Conservation (phyloP, 1,284 basidiomycete genomes). For the Phellinidium pouzarii region DNA sequence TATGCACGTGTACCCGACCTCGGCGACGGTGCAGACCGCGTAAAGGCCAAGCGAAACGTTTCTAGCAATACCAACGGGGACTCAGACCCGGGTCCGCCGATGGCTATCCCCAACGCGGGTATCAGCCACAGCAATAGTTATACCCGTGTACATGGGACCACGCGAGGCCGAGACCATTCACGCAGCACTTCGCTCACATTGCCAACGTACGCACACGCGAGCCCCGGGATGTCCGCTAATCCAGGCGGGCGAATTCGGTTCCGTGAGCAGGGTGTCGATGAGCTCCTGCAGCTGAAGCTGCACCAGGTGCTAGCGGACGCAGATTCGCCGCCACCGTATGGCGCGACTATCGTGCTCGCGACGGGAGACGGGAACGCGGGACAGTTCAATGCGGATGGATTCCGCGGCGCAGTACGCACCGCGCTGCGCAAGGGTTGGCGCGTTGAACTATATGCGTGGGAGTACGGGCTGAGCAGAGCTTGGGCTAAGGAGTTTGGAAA, state of each 20-base stretch:
- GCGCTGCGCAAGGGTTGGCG: slow-evolving; percentile 82
- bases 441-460: slow-evolving; percentile 84
- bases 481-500: slow-evolving; percentile 65
- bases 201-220: slow-evolving; percentile 3
- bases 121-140: not conserved
- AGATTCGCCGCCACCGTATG: slow-evolving; percentile 50
- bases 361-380: slow-evolving; percentile 87
- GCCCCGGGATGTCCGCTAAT: slow-evolving; percentile 2
- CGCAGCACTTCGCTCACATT: slow-evolving; percentile 12
- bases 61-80: slow-evolving; percentile 22
- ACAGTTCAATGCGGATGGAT: slow-evolving; percentile 85
- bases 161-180: slow-evolving; percentile 1
- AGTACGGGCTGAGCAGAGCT: slow-evolving; percentile 64
- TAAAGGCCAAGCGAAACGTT: slow-evolving; percentile 19
- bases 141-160: not conserved
- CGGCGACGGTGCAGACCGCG: slow-evolving; percentile 38
- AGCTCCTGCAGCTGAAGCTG: slow-evolving; percentile 80
- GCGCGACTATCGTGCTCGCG: slow-evolving; percentile 77
- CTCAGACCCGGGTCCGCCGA: slow-evolving; percentile 21
- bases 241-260: slow-evolving; percentile 37
- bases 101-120: not conserved
- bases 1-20: slow-evolving; percentile 73
- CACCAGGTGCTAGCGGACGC: slow-evolving; percentile 72
- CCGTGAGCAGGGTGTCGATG: slow-evolving; percentile 83
- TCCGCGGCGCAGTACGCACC: slow-evolving; percentile 74